A percentile compares a stretch with the other conserved stretches of the same genome.
Conservation (phyloP, 106 monocot species). For the Vanilla planifolia region DNA sequence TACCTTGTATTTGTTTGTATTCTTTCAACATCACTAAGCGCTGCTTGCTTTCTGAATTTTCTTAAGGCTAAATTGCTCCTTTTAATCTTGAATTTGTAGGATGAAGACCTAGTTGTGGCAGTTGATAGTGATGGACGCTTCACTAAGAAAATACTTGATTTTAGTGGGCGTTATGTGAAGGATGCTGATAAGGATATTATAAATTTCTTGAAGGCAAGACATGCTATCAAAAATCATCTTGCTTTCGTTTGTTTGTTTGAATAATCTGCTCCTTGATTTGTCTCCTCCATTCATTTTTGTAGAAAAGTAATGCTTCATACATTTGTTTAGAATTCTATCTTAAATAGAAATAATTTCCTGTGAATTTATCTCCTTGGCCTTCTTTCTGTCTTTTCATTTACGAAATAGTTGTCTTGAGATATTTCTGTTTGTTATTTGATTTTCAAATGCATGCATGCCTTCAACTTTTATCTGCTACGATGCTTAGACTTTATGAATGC, state of each 20-base stretch:
- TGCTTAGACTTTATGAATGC: too few relatives aligned
- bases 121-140: conserved; percentile 95
- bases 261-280: not conserved
- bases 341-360: too few relatives aligned
- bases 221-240: not conserved
- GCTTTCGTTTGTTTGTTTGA: not conserved
- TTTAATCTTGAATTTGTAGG: conserved; percentile 21
- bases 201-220: conserved; percentile 64
- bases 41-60: not conserved
- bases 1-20: too few relatives aligned
- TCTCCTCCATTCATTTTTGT: not conserved
- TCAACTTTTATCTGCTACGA: too few relatives aligned
- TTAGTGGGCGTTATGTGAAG: conserved; percentile 75
- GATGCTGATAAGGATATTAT: conserved; percentile 97
- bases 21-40: too few relatives aligned
- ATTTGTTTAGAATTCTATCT: too few relatives aligned
- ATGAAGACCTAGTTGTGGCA: conserved; percentile 73
- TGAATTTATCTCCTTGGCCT: too few relatives aligned
- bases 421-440: too few relatives aligned
- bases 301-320: not conserved
- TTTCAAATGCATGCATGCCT: too few relatives aligned
- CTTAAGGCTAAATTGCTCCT: not conserved
- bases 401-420: too few relatives aligned
- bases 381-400: too few relatives aligned
- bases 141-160: conserved; percentile 60